Evolutionary conservation across 2,329 filamentous ascomycete genomes (phyloP).

Genomic region (Scedosporium minutisporum): DNA sequence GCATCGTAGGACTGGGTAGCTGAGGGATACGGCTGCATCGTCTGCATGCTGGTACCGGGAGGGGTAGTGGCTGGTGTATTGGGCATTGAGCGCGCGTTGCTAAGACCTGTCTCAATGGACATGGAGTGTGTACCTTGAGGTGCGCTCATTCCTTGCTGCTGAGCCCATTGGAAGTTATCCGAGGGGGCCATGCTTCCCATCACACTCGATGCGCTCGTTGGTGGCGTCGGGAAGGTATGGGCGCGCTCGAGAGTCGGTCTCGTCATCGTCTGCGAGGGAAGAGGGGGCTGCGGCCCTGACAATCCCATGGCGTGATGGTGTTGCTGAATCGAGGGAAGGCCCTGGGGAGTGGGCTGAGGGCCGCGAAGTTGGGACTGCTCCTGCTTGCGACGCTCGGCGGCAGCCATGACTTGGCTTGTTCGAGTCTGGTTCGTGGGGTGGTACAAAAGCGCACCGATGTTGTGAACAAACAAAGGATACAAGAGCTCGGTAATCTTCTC

Average conservation of each 20-base stretch:
- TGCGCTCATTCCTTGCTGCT: conserved; percentile 20
- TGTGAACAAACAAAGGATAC: conserved; percentile 94
- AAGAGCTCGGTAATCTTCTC: conserved; percentile 96
- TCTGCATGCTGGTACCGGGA: conserved; percentile 65
- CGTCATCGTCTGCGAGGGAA: conserved; percentile 60
- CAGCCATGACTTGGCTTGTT: conserved; percentile 79
- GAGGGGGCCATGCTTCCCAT: conserved; percentile 64
- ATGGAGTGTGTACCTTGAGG: conserved; percentile 58
- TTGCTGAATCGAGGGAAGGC: conserved; percentile 59
- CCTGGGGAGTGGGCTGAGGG: conserved; percentile 40
- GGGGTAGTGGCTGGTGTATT: conserved; percentile 87
- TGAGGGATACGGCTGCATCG: conserved; percentile 67
- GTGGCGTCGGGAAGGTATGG: conserved; percentile 89
- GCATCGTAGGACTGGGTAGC: conserved; percentile 63
- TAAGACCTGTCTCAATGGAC: conserved; percentile 71
- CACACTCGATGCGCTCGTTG: conserved; percentile 83
- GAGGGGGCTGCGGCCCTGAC: conserved; percentile 42
- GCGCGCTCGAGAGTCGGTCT: conserved; percentile 74
- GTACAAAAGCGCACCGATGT: conserved; percentile 88
- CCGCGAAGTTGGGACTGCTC: conserved; percentile 58
- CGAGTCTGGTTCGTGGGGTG: conserved; percentile 82
- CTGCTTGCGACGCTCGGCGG: conserved; percentile 66
- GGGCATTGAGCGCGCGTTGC: conserved; percentile 75
- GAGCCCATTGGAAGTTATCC: conserved; percentile 72
- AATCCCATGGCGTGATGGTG: conserved; percentile 51